A percentile compares a stretch with the other conserved stretches of the same genome.
These are phyloP conservation scores for Vishniacozyma victoriae DNA, from an alignment of 768 basidiomycete genomes.

Conservation along the genomic window DNA sequence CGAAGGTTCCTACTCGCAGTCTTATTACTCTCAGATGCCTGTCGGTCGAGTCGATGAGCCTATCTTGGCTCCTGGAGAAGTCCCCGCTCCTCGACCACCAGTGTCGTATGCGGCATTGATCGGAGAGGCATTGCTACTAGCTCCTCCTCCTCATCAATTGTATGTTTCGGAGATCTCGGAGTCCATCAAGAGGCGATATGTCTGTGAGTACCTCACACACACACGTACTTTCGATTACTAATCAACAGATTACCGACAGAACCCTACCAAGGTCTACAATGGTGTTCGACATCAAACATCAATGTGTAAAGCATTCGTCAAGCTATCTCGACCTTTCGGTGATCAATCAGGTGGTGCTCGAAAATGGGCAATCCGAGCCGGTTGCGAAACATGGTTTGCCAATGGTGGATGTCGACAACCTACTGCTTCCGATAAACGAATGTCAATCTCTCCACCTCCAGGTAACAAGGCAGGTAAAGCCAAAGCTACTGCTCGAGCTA, in stretches of 20 bases:
- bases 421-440: background rate
- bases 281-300: slow-evolving; percentile 45
- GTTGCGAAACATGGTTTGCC: slow-evolving; percentile 42
- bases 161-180: slow-evolving; percentile 44
- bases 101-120: slow-evolving; percentile 44
- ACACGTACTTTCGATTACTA: background rate
- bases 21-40: background rate
- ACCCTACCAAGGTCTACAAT: slow-evolving; percentile 46
- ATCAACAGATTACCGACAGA: slow-evolving; percentile 38
- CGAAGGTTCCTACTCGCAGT: background rate
- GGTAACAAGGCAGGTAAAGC: slow-evolving; percentile 27
- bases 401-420: slow-evolving; percentile 28
- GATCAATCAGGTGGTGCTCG: slow-evolving; percentile 43
- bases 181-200: slow-evolving; percentile 38
- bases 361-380: slow-evolving; percentile 45
- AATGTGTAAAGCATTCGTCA: slow-evolving; percentile 44
- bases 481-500: slow-evolving; percentile 29
- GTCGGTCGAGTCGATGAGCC: slow-evolving; percentile 25
- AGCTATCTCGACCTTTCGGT: slow-evolving; percentile 42
- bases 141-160: slow-evolving; percentile 39
- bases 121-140: slow-evolving; percentile 39
- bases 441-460: background rate
- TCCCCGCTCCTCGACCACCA: slow-evolving; percentile 36
- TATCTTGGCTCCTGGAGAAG: slow-evolving; percentile 39
- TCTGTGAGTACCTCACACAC: slow-evolving; percentile 27